These are phyloP conservation scores for Boeremia exigua DNA, from an alignment of 2,329 filamentous ascomycete genomes.

Conservation along the genomic window DNA sequence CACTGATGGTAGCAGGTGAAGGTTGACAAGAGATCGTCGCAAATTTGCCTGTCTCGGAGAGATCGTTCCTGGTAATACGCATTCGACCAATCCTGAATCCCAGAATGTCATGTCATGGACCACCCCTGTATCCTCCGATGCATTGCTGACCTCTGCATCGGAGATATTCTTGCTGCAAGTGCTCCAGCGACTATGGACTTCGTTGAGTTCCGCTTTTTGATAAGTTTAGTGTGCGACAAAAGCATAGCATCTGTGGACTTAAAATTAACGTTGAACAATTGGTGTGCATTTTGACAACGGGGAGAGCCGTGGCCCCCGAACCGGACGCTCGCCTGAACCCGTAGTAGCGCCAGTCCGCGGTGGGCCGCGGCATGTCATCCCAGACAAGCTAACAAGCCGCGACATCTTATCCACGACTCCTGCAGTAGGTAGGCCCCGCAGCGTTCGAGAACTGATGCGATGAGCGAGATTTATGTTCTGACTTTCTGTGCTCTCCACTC, in stretches of 20 bases:
- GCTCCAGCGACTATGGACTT: too few relatives aligned
- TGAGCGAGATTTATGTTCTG: not conserved
- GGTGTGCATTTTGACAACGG: conserved; percentile 1
- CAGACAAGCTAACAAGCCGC: conserved; percentile 8
- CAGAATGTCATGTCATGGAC: not conserved
- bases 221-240: not conserved
- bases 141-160: not conserved
- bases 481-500: not conserved
- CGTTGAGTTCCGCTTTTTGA: not conserved
- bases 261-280: not conserved
- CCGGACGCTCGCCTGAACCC: conserved; percentile 16
- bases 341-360: conserved; percentile 1
- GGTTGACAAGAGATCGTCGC: too few relatives aligned
- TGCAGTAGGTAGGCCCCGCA: conserved; percentile 4
- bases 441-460: conserved; percentile 3
- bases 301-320: not conserved
- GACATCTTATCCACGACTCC: conserved; percentile 7
- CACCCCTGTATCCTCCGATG: conserved; percentile 4
- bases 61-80: too few relatives aligned
- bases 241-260: not conserved
- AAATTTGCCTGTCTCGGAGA: too few relatives aligned
- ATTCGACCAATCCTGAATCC: not conserved
- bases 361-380: conserved; percentile 6
- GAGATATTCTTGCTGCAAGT: too few relatives aligned
- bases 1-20: not conserved